These are phyloP conservation scores for Oleoguttula mirabilis DNA, from an alignment of 495 filamentous ascomycete species.

Conservation along the genomic window DNA sequence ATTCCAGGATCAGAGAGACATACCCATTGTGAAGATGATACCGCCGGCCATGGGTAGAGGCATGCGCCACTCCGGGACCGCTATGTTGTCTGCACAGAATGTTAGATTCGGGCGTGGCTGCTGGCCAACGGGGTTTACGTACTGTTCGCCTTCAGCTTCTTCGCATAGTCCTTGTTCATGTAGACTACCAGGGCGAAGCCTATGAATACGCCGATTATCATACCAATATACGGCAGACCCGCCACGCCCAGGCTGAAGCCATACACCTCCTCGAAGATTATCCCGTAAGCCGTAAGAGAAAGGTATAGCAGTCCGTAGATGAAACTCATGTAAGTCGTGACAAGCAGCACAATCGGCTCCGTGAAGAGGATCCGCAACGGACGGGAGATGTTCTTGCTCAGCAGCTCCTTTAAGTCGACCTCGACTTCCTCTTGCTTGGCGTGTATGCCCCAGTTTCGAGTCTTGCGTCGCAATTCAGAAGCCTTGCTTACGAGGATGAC, in stretches of 20 bases:
- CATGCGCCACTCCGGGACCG: constrained; percentile 28
- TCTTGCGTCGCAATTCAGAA: constrained; percentile 43
- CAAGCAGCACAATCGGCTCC: constrained; percentile 21
- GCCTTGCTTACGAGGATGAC: constrained; percentile 44
- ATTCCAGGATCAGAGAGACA: constrained; percentile 1
- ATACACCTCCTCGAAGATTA: constrained; percentile 42
- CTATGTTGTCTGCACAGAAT: too few relatives aligned
- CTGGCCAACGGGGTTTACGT: constrained; percentile 6
- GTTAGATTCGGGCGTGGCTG: background rate
- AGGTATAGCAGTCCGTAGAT: constrained; percentile 29
- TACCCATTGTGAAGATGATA: constrained; percentile 20
- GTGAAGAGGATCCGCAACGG: constrained; percentile 24
- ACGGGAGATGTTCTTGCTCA: constrained; percentile 18
- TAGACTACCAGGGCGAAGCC: constrained; percentile 16
- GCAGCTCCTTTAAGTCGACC: constrained; percentile 29
- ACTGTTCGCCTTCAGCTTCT: constrained; percentile 21
- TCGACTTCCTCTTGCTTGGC: constrained; percentile 45
- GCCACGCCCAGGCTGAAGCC: constrained; percentile 31
- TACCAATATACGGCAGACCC: constrained; percentile 40
- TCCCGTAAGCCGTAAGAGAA: constrained; percentile 39
- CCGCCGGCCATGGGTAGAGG: constrained; percentile 24
- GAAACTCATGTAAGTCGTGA: constrained; percentile 23
- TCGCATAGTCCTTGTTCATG: constrained; percentile 19
- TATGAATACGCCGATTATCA: constrained; percentile 35
- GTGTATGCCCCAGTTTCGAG: constrained; percentile 50